Conservation (phyloP, 1,284 basidiomycete genomes). For the Puccinia horiana region DNA sequence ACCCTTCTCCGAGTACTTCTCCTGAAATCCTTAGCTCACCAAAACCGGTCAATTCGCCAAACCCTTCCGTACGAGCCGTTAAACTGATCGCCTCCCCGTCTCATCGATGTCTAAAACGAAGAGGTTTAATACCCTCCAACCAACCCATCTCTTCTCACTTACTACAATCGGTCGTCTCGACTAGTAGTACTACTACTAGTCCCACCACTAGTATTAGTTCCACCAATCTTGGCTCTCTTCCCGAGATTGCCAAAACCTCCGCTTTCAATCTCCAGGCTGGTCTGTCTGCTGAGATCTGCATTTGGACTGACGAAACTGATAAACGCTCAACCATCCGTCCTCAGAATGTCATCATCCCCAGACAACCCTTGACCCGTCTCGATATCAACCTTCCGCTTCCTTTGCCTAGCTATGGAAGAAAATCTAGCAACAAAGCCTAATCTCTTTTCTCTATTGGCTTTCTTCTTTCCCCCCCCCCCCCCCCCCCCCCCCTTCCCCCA, state of each 20-base stretch:
- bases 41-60: conserved; percentile 1
- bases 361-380: not conserved
- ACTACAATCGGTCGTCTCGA: conserved; percentile 37
- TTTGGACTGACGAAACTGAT: not conserved
- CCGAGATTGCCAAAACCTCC: not conserved
- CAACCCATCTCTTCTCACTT: conserved; percentile 35
- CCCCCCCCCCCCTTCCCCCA: not conserved
- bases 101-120: conserved; percentile 15
- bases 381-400: not conserved
- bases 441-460: not conserved
- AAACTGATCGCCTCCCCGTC: conserved; percentile 23
- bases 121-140: conserved; percentile 18
- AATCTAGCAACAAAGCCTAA: not conserved
- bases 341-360: not conserved
- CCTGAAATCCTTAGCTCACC: not conserved
- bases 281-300: not conserved
- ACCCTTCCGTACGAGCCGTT: conserved; percentile 19
- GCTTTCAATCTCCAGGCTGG: not conserved
- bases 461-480: not conserved
- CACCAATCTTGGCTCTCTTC: not conserved
- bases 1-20: not conserved
- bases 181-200: no score
- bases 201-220: no score
- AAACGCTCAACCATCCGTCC: not conserved
- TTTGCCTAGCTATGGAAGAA: conserved; percentile 5